A percentile compares a stretch with the other conserved stretches of the same genome.
These are phyloP conservation scores for Phytopythium sindhum DNA, from an alignment of 352 stramenopile genomes.

Conservation along the genomic window DNA sequence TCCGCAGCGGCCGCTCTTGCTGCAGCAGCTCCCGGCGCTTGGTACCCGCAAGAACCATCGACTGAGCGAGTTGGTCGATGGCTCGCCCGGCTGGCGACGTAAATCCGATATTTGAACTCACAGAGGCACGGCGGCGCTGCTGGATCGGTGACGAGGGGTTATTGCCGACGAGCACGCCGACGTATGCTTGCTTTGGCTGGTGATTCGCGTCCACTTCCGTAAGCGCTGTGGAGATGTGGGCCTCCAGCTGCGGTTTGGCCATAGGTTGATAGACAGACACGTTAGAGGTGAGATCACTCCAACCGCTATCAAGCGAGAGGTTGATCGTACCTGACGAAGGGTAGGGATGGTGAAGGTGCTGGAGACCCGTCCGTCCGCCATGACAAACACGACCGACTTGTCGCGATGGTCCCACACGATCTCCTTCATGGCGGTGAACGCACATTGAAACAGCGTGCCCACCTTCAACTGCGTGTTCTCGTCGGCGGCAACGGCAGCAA, in stretches of 20 bases:
- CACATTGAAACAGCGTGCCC: constrained; percentile 43
- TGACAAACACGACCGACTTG: constrained; percentile 44
- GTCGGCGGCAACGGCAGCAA: not conserved
- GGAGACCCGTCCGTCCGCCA: constrained; percentile 28
- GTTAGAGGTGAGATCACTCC: not conserved
- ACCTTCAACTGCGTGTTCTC: constrained; percentile 10
- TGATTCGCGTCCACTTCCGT: constrained; percentile 19
- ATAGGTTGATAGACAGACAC: not conserved
- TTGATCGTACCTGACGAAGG: constrained; percentile 22
- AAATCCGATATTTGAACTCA: constrained; percentile 4
- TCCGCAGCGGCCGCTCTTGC: constrained; percentile 51
- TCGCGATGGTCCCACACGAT: constrained; percentile 70
- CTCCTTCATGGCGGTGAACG: constrained; percentile 42
- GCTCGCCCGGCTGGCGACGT: not conserved
- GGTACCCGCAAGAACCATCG: constrained; percentile 22
- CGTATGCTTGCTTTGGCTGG: constrained; percentile 50
- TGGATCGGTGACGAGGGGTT: constrained; percentile 65
- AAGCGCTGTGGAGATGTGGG: constrained; percentile 32
- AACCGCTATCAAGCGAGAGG: too few species aligned
- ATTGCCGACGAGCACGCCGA: constrained; percentile 60
- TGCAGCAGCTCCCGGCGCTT: constrained; percentile 49
- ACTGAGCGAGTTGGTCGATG: constrained; percentile 1
- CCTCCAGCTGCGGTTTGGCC: constrained; percentile 28
- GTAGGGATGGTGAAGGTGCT: constrained; percentile 40
- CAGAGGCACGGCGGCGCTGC: constrained; percentile 29